Evolutionary conservation across 2,329 filamentous ascomycete genomes (phyloP), one percentile per base, ranked within the genome.

Genomic region (Colletotrichum camelliae): DNA sequence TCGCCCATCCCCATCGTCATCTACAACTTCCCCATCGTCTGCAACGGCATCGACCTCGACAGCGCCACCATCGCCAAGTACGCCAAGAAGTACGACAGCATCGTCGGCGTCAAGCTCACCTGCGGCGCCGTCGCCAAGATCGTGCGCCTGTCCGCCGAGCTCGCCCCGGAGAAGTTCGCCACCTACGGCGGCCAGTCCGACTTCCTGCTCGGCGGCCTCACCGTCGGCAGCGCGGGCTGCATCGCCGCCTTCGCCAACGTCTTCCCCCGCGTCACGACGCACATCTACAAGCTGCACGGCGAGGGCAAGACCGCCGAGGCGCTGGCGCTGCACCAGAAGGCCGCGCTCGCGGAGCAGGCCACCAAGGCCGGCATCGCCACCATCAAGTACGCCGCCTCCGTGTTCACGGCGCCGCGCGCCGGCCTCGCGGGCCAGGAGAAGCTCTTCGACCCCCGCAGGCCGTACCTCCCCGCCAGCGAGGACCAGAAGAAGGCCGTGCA

Each of bases 161-260:
- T 94, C 72, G 82, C 88, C 0, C 82, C 88, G 0, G 87, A 90
- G 4, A 82, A 87, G 13, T 96, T 96, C 80, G 90, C 92, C 2
- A 90, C 92, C 1, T 95, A 91, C 80, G 93, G 93, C 2, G 94
- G 94, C 1, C 93, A 95, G 84, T 91, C 91, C 1, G 94, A 96
- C 80, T 95, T 94, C 81, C 82, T 95, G 27, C 85, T 94, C 67
- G 91, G 90, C 4, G 91, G 90, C 0, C 82, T 94, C 33, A 88
- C 88, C 2, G 88, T 89, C 6, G 92, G 92, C 16, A 90, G 88
- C 31, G 87, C 88, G 3, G 92, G 92, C 13, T 91, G 88, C 77
- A 91, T 94, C 71, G 90, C 91, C 1, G 92, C 91, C 4, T 90
- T 93, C 77, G 92, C 88, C 39, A 93, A 94, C 77, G 85, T 93